These are phyloP conservation scores for Agroathelia rolfsii DNA, from an alignment of 1,284 basidiomycete genomes.

Conservation along the genomic window DNA sequence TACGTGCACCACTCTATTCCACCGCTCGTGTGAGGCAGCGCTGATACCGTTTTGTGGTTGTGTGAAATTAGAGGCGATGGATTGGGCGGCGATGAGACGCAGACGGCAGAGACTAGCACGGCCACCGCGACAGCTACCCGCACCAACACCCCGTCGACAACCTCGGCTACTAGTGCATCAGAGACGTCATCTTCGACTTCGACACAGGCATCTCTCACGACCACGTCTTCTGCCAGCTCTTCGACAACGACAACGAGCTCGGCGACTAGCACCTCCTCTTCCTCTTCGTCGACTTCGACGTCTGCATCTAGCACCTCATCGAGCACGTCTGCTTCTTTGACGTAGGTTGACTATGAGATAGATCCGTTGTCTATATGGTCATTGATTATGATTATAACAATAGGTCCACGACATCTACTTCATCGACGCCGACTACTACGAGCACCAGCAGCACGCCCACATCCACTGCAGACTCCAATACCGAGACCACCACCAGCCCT, in stretches of 20 bases:
- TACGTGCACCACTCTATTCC: no score
- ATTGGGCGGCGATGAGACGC: no score
- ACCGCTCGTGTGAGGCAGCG: no score
- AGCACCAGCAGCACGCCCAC: slow-evolving; percentile 6
- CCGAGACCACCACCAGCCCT: slow-evolving; percentile 4
- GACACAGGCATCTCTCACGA: slow-evolving; percentile 12
- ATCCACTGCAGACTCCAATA: slow-evolving; percentile 3
- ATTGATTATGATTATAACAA: neutral
- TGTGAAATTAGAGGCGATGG: no score
- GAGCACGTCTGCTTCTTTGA: no score
- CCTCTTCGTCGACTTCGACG: slow-evolving; percentile 9
- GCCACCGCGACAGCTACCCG: slow-evolving; percentile 3
- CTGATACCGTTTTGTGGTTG: no score
- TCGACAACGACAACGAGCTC: slow-evolving; percentile 5
- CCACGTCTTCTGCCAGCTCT: slow-evolving; percentile 6
- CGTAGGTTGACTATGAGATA: no score
- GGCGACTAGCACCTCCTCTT: slow-evolving; percentile 5
- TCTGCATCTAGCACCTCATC: slow-evolving; percentile 5
- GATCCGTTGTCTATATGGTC: no score
- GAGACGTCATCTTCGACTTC: slow-evolving; percentile 8
- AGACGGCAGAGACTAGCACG: neutral
- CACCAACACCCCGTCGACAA: slow-evolving; percentile 14
- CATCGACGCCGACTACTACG: slow-evolving; percentile 7
- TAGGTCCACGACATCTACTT: neutral
- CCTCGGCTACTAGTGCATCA: slow-evolving; percentile 14